Evolutionary conservation across 225 moss, liverwort and hornwort genomes (phyloP), one percentile per base, ranked within the genome.

Genomic region (Climacium dendroides): DNA sequence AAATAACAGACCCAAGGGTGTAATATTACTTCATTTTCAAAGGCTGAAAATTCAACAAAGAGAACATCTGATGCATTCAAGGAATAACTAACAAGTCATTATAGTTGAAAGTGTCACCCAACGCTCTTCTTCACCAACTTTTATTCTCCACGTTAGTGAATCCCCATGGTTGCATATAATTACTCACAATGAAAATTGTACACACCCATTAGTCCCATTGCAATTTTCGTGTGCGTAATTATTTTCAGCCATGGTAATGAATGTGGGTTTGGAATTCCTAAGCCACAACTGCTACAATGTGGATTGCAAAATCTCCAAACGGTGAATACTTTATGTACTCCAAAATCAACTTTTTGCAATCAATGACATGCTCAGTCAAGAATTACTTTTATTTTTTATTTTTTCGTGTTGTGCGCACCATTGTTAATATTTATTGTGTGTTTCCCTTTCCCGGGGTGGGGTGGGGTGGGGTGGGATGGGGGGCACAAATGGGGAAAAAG

Each of bases 301-400:
- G 3, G 26, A 26, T 55, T 55, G 26, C 55, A 26, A 55, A 37
- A 37, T 26, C 17, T 55, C 3, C 17, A 37, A 18, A 2, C 13
- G 2, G 8, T 78, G 19, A 58, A 58, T 28, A 28, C 12, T 12
- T 28, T 57, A 4, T 28, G 11, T 11, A 37, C 5, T 18, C 11
- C 11, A 5, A 78, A 37, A 28, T 7, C 7, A 57, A 26, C 39
- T 39, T 37, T 19, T 57, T 39, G 37, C 39, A 39, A 28, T 19
- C 18, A 58, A 58, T 57, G 28, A 13, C n/a, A n/a, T 5, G 19
- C 25, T 7, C 5, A 0, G n/a, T n/a, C 17, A 57, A 5, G 11
- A 39, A 19, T 57, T 39, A 5, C 11, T 47, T 8, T 47, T 47
- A 47, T 47, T 47, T 8, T 47, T 8, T 47, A 10, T 47, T 47